Evolutionary conservation across 192 early-diverging fungal genomes (phyloP), one percentile per base, ranked within the genome.

Genomic region (Coemansia reversa): DNA sequence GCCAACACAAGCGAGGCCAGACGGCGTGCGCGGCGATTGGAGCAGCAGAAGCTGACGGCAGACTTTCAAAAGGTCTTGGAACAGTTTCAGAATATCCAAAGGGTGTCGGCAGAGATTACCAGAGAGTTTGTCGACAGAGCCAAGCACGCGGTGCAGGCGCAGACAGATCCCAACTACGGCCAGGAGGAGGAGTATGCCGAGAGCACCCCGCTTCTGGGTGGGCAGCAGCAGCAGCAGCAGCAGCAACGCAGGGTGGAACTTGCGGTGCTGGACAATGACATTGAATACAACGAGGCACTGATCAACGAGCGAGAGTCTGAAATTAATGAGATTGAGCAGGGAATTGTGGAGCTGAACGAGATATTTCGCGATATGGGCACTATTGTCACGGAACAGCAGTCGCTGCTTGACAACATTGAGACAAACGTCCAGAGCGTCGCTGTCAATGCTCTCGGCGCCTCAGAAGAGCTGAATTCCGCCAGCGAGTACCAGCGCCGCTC

Each of bases 321-420:
- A 60, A 88, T 99, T 22, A 84, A 85, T 52, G 91, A 91, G 50
- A 95, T 99, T 69, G 96, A 98, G 70, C 86, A 89, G 59, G 94
- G 92, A 22, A 97, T 98, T 51, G 86, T 85, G 5, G 94, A 98
- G 69, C 83, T 99, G 19, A 99, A 98, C 74, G 95, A 98, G 73
- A 93, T 99, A 62, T 99, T 99, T 74, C 79, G 94, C 59, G 95
- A 98, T 81, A 70, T 99, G 48, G 94, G 93, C 0, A 95, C 94
- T 4, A 85, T 99, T 63, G 96, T 99, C n/a, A 92, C 93, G 25
- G 96, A 99, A 72, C 97, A 99, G 85, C 91, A 94, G 65, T 90
- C 88, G 60, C 86, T 93, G 65, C 78, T 99, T 9, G 97, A 97
- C 60, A 96, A 93, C 56, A 99, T 99, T 60, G 93, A 98, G 71